Base-by-base conservation (phyloP, 1,284 basidiomycete genomes). In the Thelephora terrestris region DNA sequence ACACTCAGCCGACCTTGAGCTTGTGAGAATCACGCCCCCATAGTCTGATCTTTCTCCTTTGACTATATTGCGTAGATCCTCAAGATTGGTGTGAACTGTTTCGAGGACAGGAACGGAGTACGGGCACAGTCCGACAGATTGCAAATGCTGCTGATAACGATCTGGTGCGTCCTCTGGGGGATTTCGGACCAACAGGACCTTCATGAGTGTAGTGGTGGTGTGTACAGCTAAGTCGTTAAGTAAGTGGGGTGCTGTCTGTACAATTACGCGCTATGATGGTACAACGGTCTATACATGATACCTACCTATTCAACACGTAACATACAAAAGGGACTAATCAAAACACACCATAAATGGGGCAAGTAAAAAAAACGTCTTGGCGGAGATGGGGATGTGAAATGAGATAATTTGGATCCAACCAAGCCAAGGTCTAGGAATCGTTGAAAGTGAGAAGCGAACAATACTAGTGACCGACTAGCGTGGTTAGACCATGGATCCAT, bases 1-100 rank as follows among this genome's bases (percentile, higher is more conserved):
- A 1, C 81, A 82, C 43, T 86, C 80, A 50, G 78, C 79, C 1
- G 82, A 76, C 43, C 87, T 69, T 21, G 74, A 78, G 57, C 84
- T 87, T 1, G 88, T 90, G 18, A 90, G 60, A 43, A 90, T 73
- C 3, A 88, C 80, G 4, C 80, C 87, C 6, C 62, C 64, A 47
- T 71, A 68, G 17, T 56, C 60, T 27, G 59, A 54, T 3, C 50
- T 52, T 1, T 54, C 47, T 10, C 53, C 50, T 1, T 51, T 46
- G 40, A 86, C 61, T 39, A 73, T 64, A 10, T 57, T 52, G 18
- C 61, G 56, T 18, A 91, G 70, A n/a, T 55, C 47, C 1, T 70
- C 58, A 5, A 72, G 49, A 56, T 85, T 76, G 25, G 70, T 70
- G 38, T 76, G 62, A 12, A 66, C 62, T 0, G 85, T 86, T 59